A percentile compares a stretch with the other conserved stretches of the same genome.
These are phyloP conservation scores for Silene uniflora DNA, from an alignment of 148 eudicot species.

Conservation along the genomic window DNA sequence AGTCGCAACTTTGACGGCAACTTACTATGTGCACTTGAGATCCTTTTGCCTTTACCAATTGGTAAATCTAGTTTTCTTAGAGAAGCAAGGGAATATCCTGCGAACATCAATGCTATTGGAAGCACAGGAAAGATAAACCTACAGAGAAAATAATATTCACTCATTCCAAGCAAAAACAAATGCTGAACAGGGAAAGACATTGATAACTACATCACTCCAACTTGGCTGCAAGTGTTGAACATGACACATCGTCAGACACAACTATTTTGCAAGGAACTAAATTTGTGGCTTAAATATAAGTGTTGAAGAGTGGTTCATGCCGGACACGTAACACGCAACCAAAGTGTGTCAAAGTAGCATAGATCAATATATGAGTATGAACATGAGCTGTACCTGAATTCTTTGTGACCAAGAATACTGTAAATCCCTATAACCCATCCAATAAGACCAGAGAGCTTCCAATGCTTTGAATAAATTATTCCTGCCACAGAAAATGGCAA, in stretches of 20 bases:
- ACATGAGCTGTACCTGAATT: conserved; percentile 64
- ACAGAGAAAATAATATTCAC: conserved; percentile 15
- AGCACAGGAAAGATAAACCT: conserved; percentile 97
- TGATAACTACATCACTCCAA: neutral
- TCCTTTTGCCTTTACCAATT: conserved; percentile 34
- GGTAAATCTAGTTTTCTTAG: conserved; percentile 37
- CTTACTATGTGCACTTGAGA: conserved; percentile 27
- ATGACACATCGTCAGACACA: too few species aligned
- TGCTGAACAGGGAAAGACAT: neutral
- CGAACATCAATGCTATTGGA: conserved; percentile 82
- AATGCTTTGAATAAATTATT: conserved; percentile 53
- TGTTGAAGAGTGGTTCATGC: neutral
- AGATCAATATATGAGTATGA: neutral
- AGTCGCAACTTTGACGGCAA: conserved; percentile 41
- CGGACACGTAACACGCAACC: neutral
- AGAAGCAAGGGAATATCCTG: conserved; percentile 65
- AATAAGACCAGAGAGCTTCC: conserved; percentile 79
- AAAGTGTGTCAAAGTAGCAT: neutral
- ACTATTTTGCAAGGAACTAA: neutral
- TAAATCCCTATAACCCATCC: conserved; percentile 84
- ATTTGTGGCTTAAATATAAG: neutral
- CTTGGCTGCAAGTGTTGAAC: too few species aligned
- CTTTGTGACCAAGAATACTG: conserved; percentile 92
- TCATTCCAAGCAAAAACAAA: neutral
- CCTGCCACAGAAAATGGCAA: conserved; percentile 78